Conservation (phyloP, 768 basidiomycete genomes). For the Boletales sp. region DNA sequence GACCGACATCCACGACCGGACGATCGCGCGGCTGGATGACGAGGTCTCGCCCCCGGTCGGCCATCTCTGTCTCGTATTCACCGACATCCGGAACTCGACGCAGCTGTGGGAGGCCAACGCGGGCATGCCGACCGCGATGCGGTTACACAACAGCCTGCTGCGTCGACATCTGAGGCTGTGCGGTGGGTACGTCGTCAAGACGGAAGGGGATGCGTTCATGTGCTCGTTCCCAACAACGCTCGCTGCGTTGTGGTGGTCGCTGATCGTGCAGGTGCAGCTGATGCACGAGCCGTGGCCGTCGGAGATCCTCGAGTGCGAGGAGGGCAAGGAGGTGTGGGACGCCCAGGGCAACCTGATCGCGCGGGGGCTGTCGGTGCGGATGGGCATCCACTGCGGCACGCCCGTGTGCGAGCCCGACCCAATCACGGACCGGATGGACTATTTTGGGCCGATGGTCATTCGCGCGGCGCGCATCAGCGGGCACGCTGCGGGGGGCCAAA, state of each 20-base stretch:
- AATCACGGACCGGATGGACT: conserved; percentile 94
- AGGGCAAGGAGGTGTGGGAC: conserved; percentile 79
- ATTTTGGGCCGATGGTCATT: conserved; percentile 96
- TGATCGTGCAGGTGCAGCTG: conserved; percentile 81
- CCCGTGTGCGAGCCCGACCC: conserved; percentile 91
- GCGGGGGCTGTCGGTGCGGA: conserved; percentile 88
- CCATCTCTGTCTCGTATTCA: conserved; percentile 91
- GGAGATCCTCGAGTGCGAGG: conserved; percentile 90
- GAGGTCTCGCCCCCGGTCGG: conserved; percentile 86
- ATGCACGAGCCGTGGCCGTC: conserved; percentile 85
- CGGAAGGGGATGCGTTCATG: conserved; percentile 99
- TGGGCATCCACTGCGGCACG: conserved; percentile 93
- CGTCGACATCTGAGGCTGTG: conserved; percentile 83
- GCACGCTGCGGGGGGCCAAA: conserved; percentile 87
- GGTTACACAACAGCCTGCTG: conserved; percentile 82
- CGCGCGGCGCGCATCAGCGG: conserved; percentile 83
- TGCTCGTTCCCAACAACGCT: conserved; percentile 91
- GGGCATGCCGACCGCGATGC: conserved; percentile 93
- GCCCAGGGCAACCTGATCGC: conserved; percentile 64
- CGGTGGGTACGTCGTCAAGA: conserved; percentile 98
- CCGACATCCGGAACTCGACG: conserved; percentile 96
- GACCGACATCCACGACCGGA: conserved; percentile 51
- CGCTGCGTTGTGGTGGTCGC: conserved; percentile 85
- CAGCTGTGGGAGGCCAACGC: conserved; percentile 94
- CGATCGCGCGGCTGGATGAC: conserved; percentile 59